Evolutionary conservation across 768 basidiomycete species (phyloP).

Genomic region (Naganishia friedmannii): DNA sequence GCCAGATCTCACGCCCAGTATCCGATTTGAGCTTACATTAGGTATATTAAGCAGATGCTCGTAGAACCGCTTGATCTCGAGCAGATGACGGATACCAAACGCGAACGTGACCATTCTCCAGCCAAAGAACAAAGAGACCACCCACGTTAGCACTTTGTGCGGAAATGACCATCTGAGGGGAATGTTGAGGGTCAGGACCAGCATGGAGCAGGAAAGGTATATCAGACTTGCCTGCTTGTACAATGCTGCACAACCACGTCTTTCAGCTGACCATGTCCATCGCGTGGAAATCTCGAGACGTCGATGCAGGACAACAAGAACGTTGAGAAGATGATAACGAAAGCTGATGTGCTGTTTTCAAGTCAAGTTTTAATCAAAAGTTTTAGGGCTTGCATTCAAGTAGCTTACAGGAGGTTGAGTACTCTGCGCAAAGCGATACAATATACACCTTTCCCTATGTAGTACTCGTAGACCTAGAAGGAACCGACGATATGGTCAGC

Average conservation of each 20-base stretch:
- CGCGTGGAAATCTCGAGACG: slow-evolving; percentile 72
- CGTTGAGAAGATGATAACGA: slow-evolving; percentile 96
- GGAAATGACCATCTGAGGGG: slow-evolving; percentile 30
- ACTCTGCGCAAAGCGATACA: slow-evolving; percentile 86
- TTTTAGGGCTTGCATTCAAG: neutral
- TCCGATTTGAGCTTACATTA: slow-evolving; percentile 62
- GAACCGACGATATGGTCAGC: neutral
- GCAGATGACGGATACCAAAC: slow-evolving; percentile 69
- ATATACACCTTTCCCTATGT: slow-evolving; percentile 93
- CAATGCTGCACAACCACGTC: slow-evolving; percentile 81
- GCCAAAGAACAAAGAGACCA: slow-evolving; percentile 80
- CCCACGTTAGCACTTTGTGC: slow-evolving; percentile 35
- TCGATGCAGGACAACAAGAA: slow-evolving; percentile 94
- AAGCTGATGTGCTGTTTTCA: slow-evolving; percentile 78
- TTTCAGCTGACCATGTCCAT: slow-evolving; percentile 66
- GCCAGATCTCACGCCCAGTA: neutral
- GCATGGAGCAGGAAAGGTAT: neutral
- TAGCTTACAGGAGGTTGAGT: slow-evolving; percentile 84
- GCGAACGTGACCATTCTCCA: slow-evolving; percentile 83
- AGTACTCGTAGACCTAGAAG: slow-evolving; percentile 71
- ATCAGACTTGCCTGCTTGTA: slow-evolving; percentile 66
- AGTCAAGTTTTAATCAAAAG: slow-evolving; percentile 32
- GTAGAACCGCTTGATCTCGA: slow-evolving; percentile 95
- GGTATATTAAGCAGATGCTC: slow-evolving; percentile 89
- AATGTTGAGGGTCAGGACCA: neutral